These are phyloP conservation scores for Termitomyces sp. DNA, from an alignment of 768 basidiomycete species.

Conservation along the genomic window DNA sequence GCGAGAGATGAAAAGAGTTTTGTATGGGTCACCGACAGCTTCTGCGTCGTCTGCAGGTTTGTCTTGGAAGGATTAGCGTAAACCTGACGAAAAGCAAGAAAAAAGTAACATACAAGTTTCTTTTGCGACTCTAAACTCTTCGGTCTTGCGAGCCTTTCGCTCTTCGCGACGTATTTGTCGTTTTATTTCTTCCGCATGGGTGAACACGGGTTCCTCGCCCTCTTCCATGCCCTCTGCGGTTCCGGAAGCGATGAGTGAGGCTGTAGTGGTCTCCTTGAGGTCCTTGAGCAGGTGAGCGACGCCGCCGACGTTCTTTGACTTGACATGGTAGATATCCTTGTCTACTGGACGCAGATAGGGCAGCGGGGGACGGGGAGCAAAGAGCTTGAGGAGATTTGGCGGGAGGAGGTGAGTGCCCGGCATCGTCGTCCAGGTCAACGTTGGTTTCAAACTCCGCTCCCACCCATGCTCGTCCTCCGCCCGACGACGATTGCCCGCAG, in stretches of 20 bases:
- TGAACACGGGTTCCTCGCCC: conserved; percentile 77
- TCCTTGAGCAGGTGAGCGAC: conserved; percentile 72
- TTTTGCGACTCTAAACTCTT: conserved; percentile 77
- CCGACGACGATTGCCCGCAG: background rate
- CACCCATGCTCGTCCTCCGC: background rate
- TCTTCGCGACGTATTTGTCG: conserved; percentile 77
- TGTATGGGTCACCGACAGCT: conserved; percentile 95
- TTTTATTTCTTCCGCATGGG: conserved; percentile 80
- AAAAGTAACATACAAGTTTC: conserved; percentile 69
- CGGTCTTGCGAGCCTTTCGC: conserved; percentile 68
- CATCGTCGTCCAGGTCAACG: conserved; percentile 24
- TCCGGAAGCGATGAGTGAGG: conserved; percentile 56
- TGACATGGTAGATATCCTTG: conserved; percentile 75
- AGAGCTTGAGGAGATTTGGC: conserved; percentile 94
- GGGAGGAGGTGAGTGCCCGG: conserved; percentile 87
- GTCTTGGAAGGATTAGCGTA: conserved; percentile 45
- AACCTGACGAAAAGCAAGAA: background rate
- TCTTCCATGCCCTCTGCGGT: conserved; percentile 73
- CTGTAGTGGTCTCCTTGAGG: conserved; percentile 77
- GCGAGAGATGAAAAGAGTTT: conserved; percentile 94
- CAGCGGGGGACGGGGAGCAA: conserved; percentile 88
- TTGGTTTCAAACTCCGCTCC: conserved; percentile 20
- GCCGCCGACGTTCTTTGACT: conserved; percentile 65
- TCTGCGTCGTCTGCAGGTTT: conserved; percentile 90
- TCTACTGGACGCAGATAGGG: conserved; percentile 85